Evolutionary conservation across 495 filamentous ascomycete genomes (phyloP).

Genomic region (Daldinia childiae): DNA sequence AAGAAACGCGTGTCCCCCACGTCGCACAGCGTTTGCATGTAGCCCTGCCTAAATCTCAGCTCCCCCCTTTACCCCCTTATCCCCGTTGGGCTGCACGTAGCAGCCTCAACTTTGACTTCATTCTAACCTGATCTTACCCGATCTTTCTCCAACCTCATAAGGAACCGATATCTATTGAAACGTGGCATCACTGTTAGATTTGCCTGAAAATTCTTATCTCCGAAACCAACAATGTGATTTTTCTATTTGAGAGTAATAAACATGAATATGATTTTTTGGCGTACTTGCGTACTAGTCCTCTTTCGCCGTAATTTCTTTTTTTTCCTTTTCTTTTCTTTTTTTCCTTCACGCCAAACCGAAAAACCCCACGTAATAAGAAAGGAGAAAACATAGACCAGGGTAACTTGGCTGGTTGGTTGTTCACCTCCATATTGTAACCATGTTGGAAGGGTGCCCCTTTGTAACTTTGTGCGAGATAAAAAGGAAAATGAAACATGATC

Average conservation of each 20-base stretch:
- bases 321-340: constrained; percentile 12
- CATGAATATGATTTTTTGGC: constrained; percentile 23
- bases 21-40: constrained; percentile 42
- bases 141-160: background rate
- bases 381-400: background rate
- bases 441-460: background rate
- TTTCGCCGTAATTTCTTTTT: constrained; percentile 32
- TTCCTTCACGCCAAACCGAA: constrained; percentile 25
- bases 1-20: constrained; percentile 40
- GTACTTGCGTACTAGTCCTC: constrained; percentile 42
- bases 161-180: constrained; percentile 22
- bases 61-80: background rate
- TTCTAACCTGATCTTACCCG: constrained; percentile 18
- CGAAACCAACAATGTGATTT: constrained; percentile 22
- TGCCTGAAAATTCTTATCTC: constrained; percentile 12
- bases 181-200: constrained; percentile 31
- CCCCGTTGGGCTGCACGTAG: constrained; percentile 33
- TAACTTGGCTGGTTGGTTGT: background rate
- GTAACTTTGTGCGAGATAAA: constrained; percentile 15
- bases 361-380: constrained; percentile 15
- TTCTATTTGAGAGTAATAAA: constrained; percentile 34
- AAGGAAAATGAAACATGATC: constrained; percentile 33
- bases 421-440: constrained; percentile 5
- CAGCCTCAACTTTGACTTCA: constrained; percentile 45
- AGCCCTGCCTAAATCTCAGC: constrained; percentile 42